A percentile compares a stretch with the other conserved stretches of the same genome.
phyloP scores from a whole-genome alignment of 441 rosid genomes.

The Mallotus japonicus region DNA sequence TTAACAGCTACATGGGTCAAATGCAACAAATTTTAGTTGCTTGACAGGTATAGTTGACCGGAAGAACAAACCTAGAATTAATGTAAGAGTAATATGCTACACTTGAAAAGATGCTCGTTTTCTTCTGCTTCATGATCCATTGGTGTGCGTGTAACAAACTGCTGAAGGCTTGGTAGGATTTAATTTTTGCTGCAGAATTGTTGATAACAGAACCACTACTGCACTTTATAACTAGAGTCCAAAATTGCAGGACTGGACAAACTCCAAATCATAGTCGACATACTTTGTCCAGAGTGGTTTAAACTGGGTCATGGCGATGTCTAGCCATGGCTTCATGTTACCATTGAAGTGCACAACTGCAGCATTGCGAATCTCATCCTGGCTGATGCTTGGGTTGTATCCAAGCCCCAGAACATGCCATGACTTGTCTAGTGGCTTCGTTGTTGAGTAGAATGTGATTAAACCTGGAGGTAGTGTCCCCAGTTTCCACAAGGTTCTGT shows the following conservation, averaged over 20 bases:
- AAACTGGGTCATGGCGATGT: conserved; percentile 93
- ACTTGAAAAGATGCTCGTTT: conserved; percentile 11
- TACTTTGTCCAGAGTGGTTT: conserved; percentile 85
- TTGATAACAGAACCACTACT: neutral
- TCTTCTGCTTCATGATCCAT: conserved; percentile 1
- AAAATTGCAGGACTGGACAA: conserved; percentile 91
- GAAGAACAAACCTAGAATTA: conserved; percentile 17
- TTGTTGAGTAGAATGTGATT: conserved; percentile 88
- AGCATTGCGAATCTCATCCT: conserved; percentile 87
- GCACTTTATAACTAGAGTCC: conserved; percentile 42
- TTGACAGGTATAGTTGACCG: conserved; percentile 21
- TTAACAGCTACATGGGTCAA: conserved; percentile 15
- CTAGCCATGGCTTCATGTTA: conserved; percentile 98
- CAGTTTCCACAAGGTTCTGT: conserved; percentile 85
- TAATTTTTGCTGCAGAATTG: neutral
- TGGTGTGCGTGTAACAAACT: too few species aligned
- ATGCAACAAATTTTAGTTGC: conserved; percentile 27
- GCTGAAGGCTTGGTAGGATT: conserved; percentile 3
- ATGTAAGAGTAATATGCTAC: neutral
- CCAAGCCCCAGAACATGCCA: conserved; percentile 98
- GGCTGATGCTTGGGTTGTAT: conserved; percentile 88
- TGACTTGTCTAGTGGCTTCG: conserved; percentile 87
- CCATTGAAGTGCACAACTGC: conserved; percentile 95
- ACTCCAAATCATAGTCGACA: conserved; percentile 82
- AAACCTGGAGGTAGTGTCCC: conserved; percentile 94